Conservation (phyloP, 257 asterid species). For the Plantago ovata region DNA sequence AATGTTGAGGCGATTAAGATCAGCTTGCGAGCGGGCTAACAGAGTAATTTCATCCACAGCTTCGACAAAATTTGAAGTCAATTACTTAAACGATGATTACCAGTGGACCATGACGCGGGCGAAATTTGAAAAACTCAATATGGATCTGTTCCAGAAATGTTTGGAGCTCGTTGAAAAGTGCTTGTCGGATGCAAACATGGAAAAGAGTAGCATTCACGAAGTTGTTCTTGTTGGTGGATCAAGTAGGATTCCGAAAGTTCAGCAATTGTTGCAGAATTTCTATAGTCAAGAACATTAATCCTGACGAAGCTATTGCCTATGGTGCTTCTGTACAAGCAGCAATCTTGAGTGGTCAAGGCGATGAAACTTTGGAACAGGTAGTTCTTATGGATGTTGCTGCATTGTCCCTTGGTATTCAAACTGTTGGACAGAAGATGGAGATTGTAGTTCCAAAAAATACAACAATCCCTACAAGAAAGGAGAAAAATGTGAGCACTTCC, state of each 20-base stretch:
- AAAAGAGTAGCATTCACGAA: too few relatives aligned
- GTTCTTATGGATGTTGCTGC: neutral
- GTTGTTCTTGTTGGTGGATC: too few relatives aligned
- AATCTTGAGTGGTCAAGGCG: neutral
- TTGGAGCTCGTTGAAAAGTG: conserved; percentile 87
- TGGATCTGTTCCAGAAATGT: conserved; percentile 74
- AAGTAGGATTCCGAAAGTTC: neutral
- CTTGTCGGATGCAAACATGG: conserved; percentile 82
- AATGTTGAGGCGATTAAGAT: conserved; percentile 60
- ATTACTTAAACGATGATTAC: conserved; percentile 63
- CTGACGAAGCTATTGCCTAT: neutral
- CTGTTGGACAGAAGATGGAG: neutral
- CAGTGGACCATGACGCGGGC: conserved; percentile 76
- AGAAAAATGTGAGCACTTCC: too few relatives aligned
- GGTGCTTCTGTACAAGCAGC: neutral
- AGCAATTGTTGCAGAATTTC: neutral
- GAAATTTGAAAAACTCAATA: conserved; percentile 67
- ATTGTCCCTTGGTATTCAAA: neutral
- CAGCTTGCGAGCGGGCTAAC: conserved; percentile 78
- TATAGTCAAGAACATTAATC: neutral
- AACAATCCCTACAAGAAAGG: neutral
- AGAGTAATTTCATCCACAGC: conserved; percentile 80
- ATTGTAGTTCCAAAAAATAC: neutral
- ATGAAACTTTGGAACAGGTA: neutral
- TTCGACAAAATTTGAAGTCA: conserved; percentile 69